These are phyloP conservation scores for Symbiodinium pilosum DNA, from an alignment of 73 alveolate genomes.

Conservation along the genomic window DNA sequence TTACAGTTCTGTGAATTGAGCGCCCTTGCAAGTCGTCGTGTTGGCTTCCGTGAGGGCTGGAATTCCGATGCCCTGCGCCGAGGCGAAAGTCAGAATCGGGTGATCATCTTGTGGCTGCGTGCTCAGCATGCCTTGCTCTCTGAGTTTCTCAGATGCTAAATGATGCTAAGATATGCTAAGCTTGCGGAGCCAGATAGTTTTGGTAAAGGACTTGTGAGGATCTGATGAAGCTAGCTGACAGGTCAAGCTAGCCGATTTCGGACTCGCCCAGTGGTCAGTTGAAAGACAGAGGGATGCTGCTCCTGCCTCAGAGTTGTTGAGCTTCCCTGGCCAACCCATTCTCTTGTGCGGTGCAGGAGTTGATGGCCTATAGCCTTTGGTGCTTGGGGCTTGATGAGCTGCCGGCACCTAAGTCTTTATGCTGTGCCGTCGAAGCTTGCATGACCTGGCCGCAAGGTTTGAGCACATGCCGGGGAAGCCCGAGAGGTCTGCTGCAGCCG, in stretches of 20 bases:
- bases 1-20: too few relatives aligned
- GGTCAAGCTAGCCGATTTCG: slow-evolving; percentile 67
- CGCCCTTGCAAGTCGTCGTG: too few relatives aligned
- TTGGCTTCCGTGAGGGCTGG: too few relatives aligned
- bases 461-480: slow-evolving; percentile 34
- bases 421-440: neutral
- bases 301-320: neutral
- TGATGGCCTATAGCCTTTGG: slow-evolving; percentile 58
- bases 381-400: slow-evolving; percentile 54
- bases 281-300: slow-evolving; percentile 56
- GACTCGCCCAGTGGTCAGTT: slow-evolving; percentile 73
- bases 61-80: too few relatives aligned
- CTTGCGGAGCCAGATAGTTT: neutral
- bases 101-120: neutral
- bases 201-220: neutral
- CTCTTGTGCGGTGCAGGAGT: neutral
- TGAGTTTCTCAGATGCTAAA: neutral
- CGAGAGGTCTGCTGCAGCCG: slow-evolving; percentile 9
- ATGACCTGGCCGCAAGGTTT: slow-evolving; percentile 8
- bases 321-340: neutral
- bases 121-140: neutral
- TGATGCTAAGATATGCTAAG: too few relatives aligned
- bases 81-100: slow-evolving; percentile 28
- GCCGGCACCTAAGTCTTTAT: neutral
- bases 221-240: neutral